A percentile compares a stretch with the other conserved stretches of the same genome.
phyloP scores from a whole-genome alignment of 1,284 basidiomycete species.

The Cutaneotrichosporon mucoides region DNA sequence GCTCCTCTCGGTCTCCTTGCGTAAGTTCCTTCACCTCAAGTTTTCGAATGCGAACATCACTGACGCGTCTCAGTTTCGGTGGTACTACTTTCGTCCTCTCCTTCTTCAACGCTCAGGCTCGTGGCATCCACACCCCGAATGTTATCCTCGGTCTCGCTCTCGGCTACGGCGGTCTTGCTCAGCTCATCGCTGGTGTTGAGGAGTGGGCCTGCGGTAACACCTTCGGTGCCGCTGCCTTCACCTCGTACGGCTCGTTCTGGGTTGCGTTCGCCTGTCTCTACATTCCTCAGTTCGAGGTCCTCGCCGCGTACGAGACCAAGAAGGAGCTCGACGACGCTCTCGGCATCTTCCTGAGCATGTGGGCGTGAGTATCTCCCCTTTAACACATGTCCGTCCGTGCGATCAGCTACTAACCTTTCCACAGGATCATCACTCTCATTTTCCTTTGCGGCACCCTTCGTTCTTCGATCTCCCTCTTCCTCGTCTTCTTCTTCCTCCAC shows the following conservation, averaged over 20 bases:
- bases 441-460: conserved; percentile 54
- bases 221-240: conserved; percentile 66
- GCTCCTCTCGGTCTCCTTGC: conserved; percentile 53
- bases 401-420: neutral
- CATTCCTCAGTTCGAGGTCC: conserved; percentile 53
- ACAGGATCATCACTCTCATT: conserved; percentile 56
- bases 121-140: conserved; percentile 56
- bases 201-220: conserved; percentile 68
- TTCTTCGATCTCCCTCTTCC: conserved; percentile 18
- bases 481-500: conserved; percentile 67
- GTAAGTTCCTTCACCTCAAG: conserved; percentile 16
- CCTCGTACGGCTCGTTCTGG: conserved; percentile 69
- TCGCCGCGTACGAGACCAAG: conserved; percentile 40
- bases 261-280: conserved; percentile 46
- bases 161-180: conserved; percentile 76
- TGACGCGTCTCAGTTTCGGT: conserved; percentile 40
- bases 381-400: no score
- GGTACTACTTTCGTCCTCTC: conserved; percentile 56
- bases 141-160: conserved; percentile 79
- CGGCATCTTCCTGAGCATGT: conserved; percentile 50
- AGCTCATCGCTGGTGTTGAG: conserved; percentile 57
- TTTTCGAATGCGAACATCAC: no score
- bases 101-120: conserved; percentile 46
- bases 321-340: conserved; percentile 52
- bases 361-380: conserved; percentile 27